phyloP scores from a whole-genome alignment of 768 basidiomycete genomes.

The Tylopilus intermedius region DNA sequence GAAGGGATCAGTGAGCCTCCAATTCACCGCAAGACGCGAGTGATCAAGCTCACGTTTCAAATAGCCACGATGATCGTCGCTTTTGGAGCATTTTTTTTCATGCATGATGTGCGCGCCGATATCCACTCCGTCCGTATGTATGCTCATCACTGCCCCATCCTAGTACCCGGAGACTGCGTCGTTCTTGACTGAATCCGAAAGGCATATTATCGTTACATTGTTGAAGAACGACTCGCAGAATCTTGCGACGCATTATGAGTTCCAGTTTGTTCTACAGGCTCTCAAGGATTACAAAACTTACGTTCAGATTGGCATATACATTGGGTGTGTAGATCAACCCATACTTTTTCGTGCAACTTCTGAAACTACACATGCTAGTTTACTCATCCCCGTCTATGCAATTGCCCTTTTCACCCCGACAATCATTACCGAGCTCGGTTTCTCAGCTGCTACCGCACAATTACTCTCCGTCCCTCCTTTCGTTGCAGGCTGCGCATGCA shows the following conservation, averaged over 20 bases:
- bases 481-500: not conserved
- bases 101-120: conserved; percentile 43
- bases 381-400: conserved; percentile 44
- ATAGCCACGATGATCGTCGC: conserved; percentile 21
- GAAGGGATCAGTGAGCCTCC: conserved; percentile 23
- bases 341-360: conserved; percentile 3
- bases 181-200: conserved; percentile 47
- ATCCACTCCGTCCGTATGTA: not conserved
- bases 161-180: conserved; percentile 56
- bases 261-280: conserved; percentile 46
- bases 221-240: conserved; percentile 43
- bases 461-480: not conserved
- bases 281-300: conserved; percentile 42
- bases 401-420: conserved; percentile 50
- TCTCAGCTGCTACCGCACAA: conserved; percentile 36
- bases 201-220: conserved; percentile 28
- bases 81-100: conserved; percentile 39
- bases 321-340: conserved; percentile 31
- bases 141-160: not conserved
- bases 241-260: conserved; percentile 42
- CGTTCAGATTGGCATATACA: conserved; percentile 34
- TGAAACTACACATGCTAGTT: conserved; percentile 20
- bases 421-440: conserved; percentile 48
- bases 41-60: not conserved
- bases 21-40: not conserved